Evolutionary conservation across 768 basidiomycete genomes (phyloP).

Genomic region (Russula griseocarnosa): DNA sequence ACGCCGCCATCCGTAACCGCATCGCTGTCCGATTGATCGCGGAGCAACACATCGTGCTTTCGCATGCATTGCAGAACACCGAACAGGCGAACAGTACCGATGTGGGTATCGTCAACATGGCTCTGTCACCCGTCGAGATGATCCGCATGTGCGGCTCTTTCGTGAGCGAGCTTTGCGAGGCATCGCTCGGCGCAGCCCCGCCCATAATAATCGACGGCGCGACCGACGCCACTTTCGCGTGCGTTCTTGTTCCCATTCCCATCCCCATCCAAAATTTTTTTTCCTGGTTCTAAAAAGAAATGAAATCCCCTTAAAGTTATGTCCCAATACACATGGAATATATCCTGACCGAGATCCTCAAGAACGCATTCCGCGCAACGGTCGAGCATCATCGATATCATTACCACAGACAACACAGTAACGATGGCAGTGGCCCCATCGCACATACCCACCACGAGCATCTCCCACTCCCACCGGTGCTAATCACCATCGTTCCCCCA

Average conservation of each 20-base stretch:
- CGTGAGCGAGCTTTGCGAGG: conserved; percentile 79
- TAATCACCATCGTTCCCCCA: conserved; percentile 66
- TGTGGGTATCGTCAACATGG: conserved; percentile 71
- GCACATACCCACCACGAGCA: conserved; percentile 14
- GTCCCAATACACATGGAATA: conserved; percentile 90
- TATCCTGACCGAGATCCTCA: conserved; percentile 84
- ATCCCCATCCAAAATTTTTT: no score
- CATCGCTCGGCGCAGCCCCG: conserved; percentile 72
- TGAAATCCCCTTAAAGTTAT: conserved; percentile 46
- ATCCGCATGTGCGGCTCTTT: conserved; percentile 78
- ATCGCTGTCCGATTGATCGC: conserved; percentile 86
- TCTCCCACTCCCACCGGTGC: conserved; percentile 53
- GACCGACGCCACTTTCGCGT: conserved; percentile 72
- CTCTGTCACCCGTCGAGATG: conserved; percentile 69
- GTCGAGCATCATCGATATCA: conserved; percentile 58
- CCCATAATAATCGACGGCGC: conserved; percentile 67
- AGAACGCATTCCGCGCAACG: conserved; percentile 88
- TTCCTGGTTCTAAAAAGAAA: not conserved
- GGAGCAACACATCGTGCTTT: conserved; percentile 86
- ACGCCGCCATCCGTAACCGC: conserved; percentile 79
- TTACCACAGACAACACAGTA: conserved; percentile 35
- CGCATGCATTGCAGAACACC: conserved; percentile 54
- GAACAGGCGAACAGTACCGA: conserved; percentile 38
- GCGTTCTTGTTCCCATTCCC: conserved; percentile 35
- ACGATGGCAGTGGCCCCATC: conserved; percentile 28